Conservation (phyloP, 495 filamentous ascomycete genomes). For the Aeminium ludgeri region DNA sequence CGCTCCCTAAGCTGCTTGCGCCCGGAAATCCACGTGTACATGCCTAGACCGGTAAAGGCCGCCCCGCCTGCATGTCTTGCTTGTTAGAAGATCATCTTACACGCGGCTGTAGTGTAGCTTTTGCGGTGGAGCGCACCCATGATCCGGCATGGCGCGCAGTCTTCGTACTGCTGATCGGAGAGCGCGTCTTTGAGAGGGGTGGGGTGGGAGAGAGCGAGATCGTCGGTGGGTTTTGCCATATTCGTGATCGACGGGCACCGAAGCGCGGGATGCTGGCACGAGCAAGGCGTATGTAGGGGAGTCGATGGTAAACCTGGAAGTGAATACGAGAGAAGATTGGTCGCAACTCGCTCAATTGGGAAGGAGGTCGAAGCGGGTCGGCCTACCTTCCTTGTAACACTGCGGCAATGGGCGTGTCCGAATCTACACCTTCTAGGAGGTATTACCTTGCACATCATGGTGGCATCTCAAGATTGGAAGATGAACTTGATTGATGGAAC, state of each 20-base stretch:
- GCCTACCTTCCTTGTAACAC: too few relatives aligned
- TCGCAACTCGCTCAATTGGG: too few relatives aligned
- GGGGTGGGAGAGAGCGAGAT: neutral
- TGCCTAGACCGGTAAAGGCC: constrained; percentile 77
- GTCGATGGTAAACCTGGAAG: too few relatives aligned
- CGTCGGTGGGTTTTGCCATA: neutral
- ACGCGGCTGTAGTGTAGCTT: neutral
- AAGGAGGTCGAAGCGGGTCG: too few relatives aligned
- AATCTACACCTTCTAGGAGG: too few relatives aligned
- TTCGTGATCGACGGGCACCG: neutral
- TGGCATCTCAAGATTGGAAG: too few relatives aligned
- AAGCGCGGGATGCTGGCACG: neutral
- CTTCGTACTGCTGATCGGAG: constrained; percentile 15
- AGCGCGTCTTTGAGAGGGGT: neutral
- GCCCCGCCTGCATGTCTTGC: constrained; percentile 43
- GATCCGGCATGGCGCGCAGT: constrained; percentile 25
- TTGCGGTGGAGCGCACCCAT: constrained; percentile 19
- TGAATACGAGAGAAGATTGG: too few relatives aligned
- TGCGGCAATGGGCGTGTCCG: too few relatives aligned
- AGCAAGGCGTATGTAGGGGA: neutral
- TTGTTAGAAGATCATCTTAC: neutral
- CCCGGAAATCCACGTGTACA: constrained; percentile 73
- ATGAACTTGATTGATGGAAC: too few relatives aligned
- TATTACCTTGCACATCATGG: too few relatives aligned
- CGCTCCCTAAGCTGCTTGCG: constrained; percentile 56